Base-by-base conservation (phyloP, 2,329 filamentous ascomycete species). In the Scedosporium apiospermum region DNA sequence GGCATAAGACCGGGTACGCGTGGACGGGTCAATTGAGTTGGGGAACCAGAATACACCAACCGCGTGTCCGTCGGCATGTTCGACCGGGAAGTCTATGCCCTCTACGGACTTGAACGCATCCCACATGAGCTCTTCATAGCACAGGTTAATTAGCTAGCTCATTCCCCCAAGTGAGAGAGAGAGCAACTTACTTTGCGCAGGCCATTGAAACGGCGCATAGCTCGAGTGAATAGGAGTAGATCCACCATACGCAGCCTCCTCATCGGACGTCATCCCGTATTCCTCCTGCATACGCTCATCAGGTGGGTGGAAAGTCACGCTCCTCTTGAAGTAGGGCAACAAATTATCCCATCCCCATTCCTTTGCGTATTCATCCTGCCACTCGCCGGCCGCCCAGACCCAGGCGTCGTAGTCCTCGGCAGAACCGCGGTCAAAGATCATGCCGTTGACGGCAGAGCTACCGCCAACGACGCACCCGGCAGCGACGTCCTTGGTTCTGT, bases 21-120 rank as follows among this genome's bases (percentile, higher is more conserved):
- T 68, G 18, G 63, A 58, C 0, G 68, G 68, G 38, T 74, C 69
- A 21, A 71, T 67, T 16, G 69, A 70, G 58, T 68, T 71, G 46
- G 71, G 71, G 14, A 67, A 69, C 72, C 72, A 73, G 65, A 71
- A 75, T 6, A 69, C 67, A 1, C 71, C 71, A 0, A 68, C 62
- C 1, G 64, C 65, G 2, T 68, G 63, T n/a, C 71, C 70, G 3
- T 67, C 63, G 1, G 67, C 70, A 1, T 67, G 68, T 46, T 71
- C 70, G 0, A 58, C 57, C 0, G 70, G 67, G 27, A 65, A 70
- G 6, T 67, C 59, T 6, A 71, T 66, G 1, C 71, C 70, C 2
- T 68, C 65, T 3, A 71, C 65, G 6, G 65, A 61, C 34, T 60
- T 63, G 38, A 65, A 66, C 4, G 65, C 65, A 26, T 66, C 65